Base-by-base conservation (phyloP, 2,329 filamentous ascomycete genomes). In the Diaporthe velutina region DNA sequence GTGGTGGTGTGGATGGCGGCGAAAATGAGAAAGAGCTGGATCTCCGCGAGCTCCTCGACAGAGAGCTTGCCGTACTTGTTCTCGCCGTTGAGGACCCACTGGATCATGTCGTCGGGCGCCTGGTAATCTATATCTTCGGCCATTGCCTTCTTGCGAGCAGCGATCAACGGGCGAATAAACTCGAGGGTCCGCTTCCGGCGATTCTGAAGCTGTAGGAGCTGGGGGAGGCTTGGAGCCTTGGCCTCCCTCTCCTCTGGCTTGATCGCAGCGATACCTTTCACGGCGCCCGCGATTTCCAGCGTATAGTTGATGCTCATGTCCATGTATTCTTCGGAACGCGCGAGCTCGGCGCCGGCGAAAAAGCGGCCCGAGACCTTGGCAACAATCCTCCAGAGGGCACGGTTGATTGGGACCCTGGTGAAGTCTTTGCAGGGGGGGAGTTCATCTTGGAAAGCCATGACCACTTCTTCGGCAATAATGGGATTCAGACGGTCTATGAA, bases 1-100 rank as follows among this genome's bases (percentile, higher is more conserved):
- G 86, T 85, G 0, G 87, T 90, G 0, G 88, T 89, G 75, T 89
- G 87, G 42, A 90, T 89, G 3, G 88, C 85, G 0, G 87, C 87
- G 68, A 89, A 86, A 57, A 82, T 85, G 12, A 89, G 77, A 0
- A 81, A 79, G 3, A 89, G 81, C 78, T 88, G 84, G 17, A 85
- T 79, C 54, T 81, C 81, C 2, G 86, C 83, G 17, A 87, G 78
- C 45, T 84, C 81, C 64, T 82, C 80, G 71, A 83, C 81, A n/a
- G 79, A 79, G 75, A 79, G 74, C 6, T 79, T 76, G 6, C 78
- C 78, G 15, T 83, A 83, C 77, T 85, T 83, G 2, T 78, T 76
- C 38, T 84, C 79, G 33, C 86, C 83, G 25, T 76, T 67, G 15
- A 87, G 80, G 4, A 88, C 60, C 87, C 87, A 88, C 77, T 88